These are phyloP conservation scores for Chytridium lagenaria DNA, from an alignment of 371 early-diverging fungal species.

Conservation along the genomic window DNA sequence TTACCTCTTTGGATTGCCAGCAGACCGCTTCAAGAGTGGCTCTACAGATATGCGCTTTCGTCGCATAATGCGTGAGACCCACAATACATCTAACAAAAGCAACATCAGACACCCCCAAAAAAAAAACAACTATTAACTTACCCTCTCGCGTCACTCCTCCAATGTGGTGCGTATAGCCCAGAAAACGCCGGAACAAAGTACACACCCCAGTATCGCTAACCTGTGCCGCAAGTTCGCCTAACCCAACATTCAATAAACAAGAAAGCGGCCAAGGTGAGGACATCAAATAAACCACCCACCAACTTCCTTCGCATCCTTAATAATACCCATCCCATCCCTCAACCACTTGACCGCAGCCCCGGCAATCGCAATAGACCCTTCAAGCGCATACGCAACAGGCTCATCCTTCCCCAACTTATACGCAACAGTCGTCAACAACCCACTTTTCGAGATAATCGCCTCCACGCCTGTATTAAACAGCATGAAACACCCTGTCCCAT, in stretches of 20 bases:
- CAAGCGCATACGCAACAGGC: constrained; percentile 82
- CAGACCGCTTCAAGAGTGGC: constrained; percentile 90
- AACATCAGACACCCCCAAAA: neutral
- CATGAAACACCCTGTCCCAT: constrained; percentile 97
- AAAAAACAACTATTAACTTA: neutral
- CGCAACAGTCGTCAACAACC: constrained; percentile 90
- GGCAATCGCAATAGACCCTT: constrained; percentile 93
- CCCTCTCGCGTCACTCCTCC: constrained; percentile 93
- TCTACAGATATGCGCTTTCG: constrained; percentile 81
- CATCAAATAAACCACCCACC: constrained; percentile 42
- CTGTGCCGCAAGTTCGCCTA: constrained; percentile 49
- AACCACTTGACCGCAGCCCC: constrained; percentile 95
- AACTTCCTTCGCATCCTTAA: constrained; percentile 74
- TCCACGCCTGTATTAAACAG: constrained; percentile 90
- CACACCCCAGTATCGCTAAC: constrained; percentile 86
- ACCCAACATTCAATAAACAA: constrained; percentile 30
- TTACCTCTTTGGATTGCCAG: constrained; percentile 83
- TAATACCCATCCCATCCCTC: constrained; percentile 84
- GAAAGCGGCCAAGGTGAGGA: neutral
- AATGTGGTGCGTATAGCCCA: constrained; percentile 94
- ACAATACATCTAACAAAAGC: constrained; percentile 61
- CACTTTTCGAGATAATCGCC: constrained; percentile 79
- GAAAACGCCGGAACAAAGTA: constrained; percentile 96
- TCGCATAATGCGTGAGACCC: constrained; percentile 89
- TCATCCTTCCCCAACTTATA: constrained; percentile 86